Base-by-base conservation (phyloP, 2,329 filamentous ascomycete species). In the Sporothrix euskadiensis region DNA sequence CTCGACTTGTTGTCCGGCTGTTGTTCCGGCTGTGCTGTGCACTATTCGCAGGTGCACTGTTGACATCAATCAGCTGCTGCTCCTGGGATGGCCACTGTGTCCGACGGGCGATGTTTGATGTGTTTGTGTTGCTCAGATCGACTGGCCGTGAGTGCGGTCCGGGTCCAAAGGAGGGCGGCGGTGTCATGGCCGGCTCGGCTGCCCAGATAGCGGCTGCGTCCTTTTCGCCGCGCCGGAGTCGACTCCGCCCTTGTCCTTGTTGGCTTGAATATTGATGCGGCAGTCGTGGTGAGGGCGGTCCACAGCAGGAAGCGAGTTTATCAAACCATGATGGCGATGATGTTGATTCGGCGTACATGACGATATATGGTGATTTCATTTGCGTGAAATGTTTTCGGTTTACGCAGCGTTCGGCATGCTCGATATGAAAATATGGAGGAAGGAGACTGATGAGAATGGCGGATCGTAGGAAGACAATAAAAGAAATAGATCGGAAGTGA, bases 291-390 rank as follows among this genome's bases (percentile, higher is more conserved):
- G 75, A 74, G 1, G 75, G 68, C 75, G 83, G 81, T 75, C 79
- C 78, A 78, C 85, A 87, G 78, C 85, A 87, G 73, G 81, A 80
- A 73, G 81, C 80, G 75, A 87, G 75, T 73, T 82, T 83, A 76
- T 82, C 81, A 74, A 87, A 81, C 84, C 85, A 87, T 75, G 84
- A 84, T 74, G 81, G 78, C 78, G 82, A 83, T 63, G 81, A 80
- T 14, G 19, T 35, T 5, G 71, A 68, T 78, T 82, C 82, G 79
- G 79, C 78, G 75, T 84, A 79, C 78, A 84, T 82, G 78, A 80
- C 72, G 73, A 44, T 41, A 47, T 71, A 39, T 76, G 75, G 73
- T 57, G 61, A 61, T 57, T 39, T 68, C 26, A 66, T 35, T n/a
- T n/a, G 39, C 6, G 14, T 66, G 61, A 47, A 14, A 16, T 22